Percentiles rank a stretch among this genome's conserved stretches.
phyloP scores from a whole-genome alignment of 805 yeast species.

The Saccharomyces eubayanus region DNA sequence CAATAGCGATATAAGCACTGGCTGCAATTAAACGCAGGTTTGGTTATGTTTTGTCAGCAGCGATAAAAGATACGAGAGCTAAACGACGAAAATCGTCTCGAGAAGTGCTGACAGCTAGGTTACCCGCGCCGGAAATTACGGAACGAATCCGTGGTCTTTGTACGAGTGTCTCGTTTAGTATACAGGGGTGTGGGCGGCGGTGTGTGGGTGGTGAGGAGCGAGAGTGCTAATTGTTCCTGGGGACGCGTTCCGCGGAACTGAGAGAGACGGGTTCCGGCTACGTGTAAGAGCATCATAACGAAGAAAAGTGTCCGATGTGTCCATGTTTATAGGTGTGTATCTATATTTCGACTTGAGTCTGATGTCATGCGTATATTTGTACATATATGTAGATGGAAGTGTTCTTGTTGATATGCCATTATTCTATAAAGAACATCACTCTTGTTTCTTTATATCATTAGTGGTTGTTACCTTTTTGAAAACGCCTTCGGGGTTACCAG shows the following conservation, averaged over 20 bases:
- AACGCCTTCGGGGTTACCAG: not conserved
- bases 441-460: not conserved
- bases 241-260: not conserved
- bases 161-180: not conserved
- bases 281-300: not conserved
- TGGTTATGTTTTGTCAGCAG: not conserved
- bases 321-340: not conserved
- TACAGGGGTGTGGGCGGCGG: not conserved
- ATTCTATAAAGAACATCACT: not conserved
- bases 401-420: not conserved
- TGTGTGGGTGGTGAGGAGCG: not conserved
- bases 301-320: not conserved
- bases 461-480: not conserved
- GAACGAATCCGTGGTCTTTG: not conserved
- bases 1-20: not conserved
- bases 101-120: not conserved
- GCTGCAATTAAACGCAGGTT: not conserved
- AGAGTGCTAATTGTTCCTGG: not conserved
- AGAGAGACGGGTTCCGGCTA: not conserved
- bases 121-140: not conserved
- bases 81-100: not conserved
- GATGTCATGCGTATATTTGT: not conserved
- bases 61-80: not conserved
- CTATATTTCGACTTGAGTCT: not conserved
- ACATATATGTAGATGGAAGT: not conserved